phyloP scores from a whole-genome alignment of 2,329 filamentous ascomycete genomes.

The Grosmannia huntii region DNA sequence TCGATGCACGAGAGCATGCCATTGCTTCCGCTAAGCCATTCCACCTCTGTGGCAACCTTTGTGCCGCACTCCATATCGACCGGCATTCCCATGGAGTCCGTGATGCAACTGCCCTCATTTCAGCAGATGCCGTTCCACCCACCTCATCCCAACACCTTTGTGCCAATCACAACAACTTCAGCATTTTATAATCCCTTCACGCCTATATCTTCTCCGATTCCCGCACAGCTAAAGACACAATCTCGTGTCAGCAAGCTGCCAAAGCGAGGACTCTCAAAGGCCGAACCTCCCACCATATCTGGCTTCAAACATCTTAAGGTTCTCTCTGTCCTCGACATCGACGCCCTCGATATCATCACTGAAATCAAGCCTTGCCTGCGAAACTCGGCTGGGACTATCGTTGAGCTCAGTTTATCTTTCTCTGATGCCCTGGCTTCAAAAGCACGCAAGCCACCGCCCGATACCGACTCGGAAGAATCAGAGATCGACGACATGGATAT shows the following conservation, averaged over 20 bases:
- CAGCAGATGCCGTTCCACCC: slow-evolving; percentile 6
- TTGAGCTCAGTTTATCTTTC: slow-evolving; percentile 43
- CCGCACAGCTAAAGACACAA: background rate
- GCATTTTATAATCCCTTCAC: background rate
- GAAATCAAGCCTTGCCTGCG: slow-evolving; percentile 44
- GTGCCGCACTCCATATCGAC: background rate
- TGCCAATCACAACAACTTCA: background rate
- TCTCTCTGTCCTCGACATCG: slow-evolving; percentile 47
- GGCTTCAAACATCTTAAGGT: slow-evolving; percentile 42
- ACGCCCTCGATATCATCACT: slow-evolving; percentile 38
- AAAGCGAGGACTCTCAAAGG: background rate
- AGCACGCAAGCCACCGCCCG: slow-evolving; percentile 27
- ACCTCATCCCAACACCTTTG: background rate
- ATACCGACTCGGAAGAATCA: slow-evolving; percentile 25
- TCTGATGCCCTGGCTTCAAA: slow-evolving; percentile 37
- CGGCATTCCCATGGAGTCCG: slow-evolving; percentile 10
- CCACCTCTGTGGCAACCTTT: background rate
- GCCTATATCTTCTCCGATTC: background rate
- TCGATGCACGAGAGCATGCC: slow-evolving; percentile 40
- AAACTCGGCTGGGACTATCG: slow-evolving; percentile 41
- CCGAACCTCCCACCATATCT: slow-evolving; percentile 38
- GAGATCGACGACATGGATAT: slow-evolving; percentile 40
- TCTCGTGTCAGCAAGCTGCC: background rate
- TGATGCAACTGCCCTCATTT: slow-evolving; percentile 8
- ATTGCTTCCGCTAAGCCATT: slow-evolving; percentile 26